A percentile compares a stretch with the other conserved stretches of the same genome.
phyloP scores from a whole-genome alignment of 257 asterid genomes.

The Ilex aquifolium region DNA sequence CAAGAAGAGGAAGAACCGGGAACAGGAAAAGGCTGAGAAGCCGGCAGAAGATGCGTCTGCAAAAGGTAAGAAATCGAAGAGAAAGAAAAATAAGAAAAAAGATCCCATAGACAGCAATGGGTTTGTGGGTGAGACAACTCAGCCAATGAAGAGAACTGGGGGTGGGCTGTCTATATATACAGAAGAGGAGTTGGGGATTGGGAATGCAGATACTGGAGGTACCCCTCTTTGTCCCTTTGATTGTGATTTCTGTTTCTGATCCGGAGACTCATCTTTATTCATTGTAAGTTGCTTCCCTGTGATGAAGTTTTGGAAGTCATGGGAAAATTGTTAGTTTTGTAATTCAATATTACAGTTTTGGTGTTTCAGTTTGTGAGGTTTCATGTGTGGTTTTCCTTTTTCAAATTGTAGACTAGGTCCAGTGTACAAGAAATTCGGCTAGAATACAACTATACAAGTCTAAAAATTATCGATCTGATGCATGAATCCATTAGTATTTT shows the following conservation, averaged over 20 bases:
- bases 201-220: constrained; percentile 58
- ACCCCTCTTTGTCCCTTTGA: constrained; percentile 68
- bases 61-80: constrained; percentile 19
- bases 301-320: no score
- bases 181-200: constrained; percentile 68
- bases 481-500: no score
- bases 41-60: constrained; percentile 12
- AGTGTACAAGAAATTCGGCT: no score
- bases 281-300: no score
- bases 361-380: no score
- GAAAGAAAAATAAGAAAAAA: constrained; percentile 19
- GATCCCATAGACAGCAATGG: constrained; percentile 3
- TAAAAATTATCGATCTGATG: no score
- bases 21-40: constrained; percentile 14
- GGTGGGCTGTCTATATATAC: constrained; percentile 60
- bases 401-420: no score
- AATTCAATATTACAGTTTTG: no score
- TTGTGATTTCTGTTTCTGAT: constrained; percentile 74
- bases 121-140: constrained; percentile 9
- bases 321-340: no score
- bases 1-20: constrained; percentile 43
- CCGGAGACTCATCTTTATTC: no score
- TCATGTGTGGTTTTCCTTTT: no score
- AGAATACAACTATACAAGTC: no score
- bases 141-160: constrained; percentile 42